Base-by-base conservation (phyloP, 108 stramenopile genomes). In the Mediolabrus comicus region DNA sequence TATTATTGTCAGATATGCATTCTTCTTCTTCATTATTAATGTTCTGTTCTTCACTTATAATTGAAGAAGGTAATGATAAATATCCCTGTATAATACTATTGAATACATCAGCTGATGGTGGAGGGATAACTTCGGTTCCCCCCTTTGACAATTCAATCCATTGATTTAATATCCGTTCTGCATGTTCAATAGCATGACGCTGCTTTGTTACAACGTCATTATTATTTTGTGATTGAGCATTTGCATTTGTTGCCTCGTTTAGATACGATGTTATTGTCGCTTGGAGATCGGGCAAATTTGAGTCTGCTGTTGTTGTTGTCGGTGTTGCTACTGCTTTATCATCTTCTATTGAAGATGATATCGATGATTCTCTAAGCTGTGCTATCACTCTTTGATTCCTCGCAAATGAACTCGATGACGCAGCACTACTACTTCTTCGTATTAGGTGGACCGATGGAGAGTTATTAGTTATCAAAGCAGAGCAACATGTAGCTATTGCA, bases 31-130 rank as follows among this genome's bases (percentile, higher is more conserved):
- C 17, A 22, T 59, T 38, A 34, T 55, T 33, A n/a, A 0, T 14
- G 12, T 46, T 17, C 0, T 49, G n/a, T 4, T 4, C 9, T 3
- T 11, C 52, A 17, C 43, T 38, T 34, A 12, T n/a, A 53, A 31
- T 46, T 0, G 61, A 72, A 26, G 65, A 60, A n/a, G 74, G 74
- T 3, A 75, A 36, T n/a, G 66, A 31, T 41, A 67, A 36, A 17
- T 63, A 27, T 56, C 67, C 67, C 62, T 7, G 9, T 35, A 75
- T 75, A 8, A 75, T 61, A 31, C 29, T 43, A n/a, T 68, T 7
- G 43, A 75, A 75, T 16, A 62, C 30, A 11, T 43, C 53, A 6
- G 39, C 60, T 10, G 39, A 24, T 12, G 67, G 67, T 43, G 14
- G 12, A 2, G 2, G 9, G 16, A 17, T 43, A 41, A 0, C 17